Conservation (phyloP, 2,329 filamentous ascomycete genomes). For the Aspergillus pseudoterreus region DNA sequence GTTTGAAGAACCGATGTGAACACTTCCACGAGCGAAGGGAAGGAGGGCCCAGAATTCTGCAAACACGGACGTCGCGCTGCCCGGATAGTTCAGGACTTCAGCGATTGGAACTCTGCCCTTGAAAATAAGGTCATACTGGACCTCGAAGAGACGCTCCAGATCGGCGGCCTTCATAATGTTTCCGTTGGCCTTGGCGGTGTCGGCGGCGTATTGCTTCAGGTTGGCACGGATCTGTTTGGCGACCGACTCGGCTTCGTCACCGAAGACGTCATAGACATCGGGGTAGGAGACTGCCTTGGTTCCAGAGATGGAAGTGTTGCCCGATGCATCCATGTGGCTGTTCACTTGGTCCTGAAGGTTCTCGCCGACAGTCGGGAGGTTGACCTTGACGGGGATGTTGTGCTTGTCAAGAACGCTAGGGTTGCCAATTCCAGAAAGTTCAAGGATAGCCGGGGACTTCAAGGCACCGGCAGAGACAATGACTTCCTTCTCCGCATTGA, state of each 20-base stretch:
- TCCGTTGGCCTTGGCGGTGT: constrained; percentile 19
- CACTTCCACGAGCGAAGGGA: constrained; percentile 24
- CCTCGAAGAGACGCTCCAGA: constrained; percentile 20
- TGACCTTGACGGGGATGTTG: constrained; percentile 24
- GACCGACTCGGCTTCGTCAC: constrained; percentile 4
- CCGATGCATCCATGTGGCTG: background rate
- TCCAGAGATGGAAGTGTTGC: constrained; percentile 1
- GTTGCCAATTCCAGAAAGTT: constrained; percentile 58
- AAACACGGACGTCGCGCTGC: constrained; percentile 10
- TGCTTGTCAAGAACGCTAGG: constrained; percentile 24
- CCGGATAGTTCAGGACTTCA: constrained; percentile 22
- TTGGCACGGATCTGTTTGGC: constrained; percentile 3
- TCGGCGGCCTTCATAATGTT: constrained; percentile 20
- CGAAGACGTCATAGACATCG: constrained; percentile 7
- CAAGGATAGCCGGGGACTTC: constrained; percentile 54
- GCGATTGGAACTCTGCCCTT: constrained; percentile 20
- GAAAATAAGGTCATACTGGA: constrained; percentile 26
- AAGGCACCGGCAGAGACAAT: constrained; percentile 58
- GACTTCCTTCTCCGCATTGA: constrained; percentile 46
- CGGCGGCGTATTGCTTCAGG: constrained; percentile 16
- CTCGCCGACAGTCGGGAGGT: constrained; percentile 43
- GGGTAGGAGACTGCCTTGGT: constrained; percentile 4
- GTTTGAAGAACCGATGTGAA: constrained; percentile 22
- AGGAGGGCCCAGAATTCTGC: constrained; percentile 25
- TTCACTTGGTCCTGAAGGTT: constrained; percentile 12